Percentiles rank a stretch among this genome's conserved stretches.
phyloP scores from a whole-genome alignment of 176 grass and related monocot genomes.

The Melocanna baccifera region DNA sequence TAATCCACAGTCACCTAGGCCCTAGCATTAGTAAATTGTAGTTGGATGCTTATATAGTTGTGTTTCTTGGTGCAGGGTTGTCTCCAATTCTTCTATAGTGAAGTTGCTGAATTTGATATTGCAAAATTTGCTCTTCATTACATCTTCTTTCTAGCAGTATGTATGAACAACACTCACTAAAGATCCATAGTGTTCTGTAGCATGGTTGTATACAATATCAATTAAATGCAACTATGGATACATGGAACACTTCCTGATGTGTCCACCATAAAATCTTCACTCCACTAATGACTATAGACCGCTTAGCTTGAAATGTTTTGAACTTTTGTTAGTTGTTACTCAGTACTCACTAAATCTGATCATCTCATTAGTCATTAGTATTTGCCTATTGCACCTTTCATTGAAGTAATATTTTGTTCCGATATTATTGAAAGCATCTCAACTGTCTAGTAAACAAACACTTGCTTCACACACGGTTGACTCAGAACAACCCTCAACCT shows the following conservation, averaged over 20 bases:
- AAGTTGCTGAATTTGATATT: background rate
- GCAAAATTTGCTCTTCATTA: background rate
- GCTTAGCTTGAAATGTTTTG: background rate
- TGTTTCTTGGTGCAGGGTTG: background rate
- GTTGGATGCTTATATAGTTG: conserved; percentile 5
- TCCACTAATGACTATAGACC: background rate
- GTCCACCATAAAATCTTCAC: background rate
- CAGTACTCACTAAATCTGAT: background rate
- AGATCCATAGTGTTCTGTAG: background rate
- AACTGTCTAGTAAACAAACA: background rate
- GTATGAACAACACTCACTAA: background rate
- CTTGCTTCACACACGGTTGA: background rate
- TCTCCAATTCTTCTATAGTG: background rate
- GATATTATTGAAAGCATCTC: background rate
- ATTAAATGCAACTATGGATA: background rate
- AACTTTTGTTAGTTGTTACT: background rate
- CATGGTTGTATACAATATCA: no score
- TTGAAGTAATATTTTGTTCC: background rate
- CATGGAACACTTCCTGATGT: background rate
- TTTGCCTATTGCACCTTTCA: background rate
- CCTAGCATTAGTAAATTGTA: background rate
- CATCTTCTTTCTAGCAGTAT: background rate
- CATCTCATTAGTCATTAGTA: background rate
- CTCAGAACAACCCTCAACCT: background rate
- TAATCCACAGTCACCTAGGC: background rate